Evolutionary conservation across 495 filamentous ascomycete genomes (phyloP).

Genomic region (Chlorociboria aeruginascens): DNA sequence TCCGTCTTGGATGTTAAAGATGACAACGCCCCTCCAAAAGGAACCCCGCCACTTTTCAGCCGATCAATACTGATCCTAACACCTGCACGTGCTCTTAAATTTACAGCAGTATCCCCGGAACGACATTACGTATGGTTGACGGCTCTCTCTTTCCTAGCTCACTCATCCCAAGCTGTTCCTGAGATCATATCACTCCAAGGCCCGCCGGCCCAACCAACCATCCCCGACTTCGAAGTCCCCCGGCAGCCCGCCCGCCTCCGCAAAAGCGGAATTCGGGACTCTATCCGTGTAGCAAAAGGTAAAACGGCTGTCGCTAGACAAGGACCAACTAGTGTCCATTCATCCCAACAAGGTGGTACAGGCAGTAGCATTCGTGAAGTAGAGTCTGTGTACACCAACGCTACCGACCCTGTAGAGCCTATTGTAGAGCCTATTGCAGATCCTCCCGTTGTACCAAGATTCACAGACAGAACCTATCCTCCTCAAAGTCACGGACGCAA

Average conservation of each 20-base stretch:
- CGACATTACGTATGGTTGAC: slow-evolving; percentile 94
- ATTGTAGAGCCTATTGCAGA: slow-evolving; percentile 41
- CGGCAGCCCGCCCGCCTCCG: slow-evolving; percentile 25
- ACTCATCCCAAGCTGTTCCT: slow-evolving; percentile 63
- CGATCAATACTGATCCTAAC: slow-evolving; percentile 93
- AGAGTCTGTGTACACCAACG: slow-evolving; percentile 21
- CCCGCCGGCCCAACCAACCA: slow-evolving; percentile 35
- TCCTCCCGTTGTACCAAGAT: slow-evolving; percentile 70
- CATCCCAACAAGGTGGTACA: slow-evolving; percentile 9
- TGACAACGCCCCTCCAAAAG: slow-evolving; percentile 75
- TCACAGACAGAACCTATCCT: slow-evolving; percentile 38
- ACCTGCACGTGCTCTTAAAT: slow-evolving; percentile 87
- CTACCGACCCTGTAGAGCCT: slow-evolving; percentile 13
- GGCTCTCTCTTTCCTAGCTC: slow-evolving; percentile 84
- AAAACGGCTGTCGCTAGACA: slow-evolving; percentile 11
- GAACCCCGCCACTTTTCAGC: slow-evolving; percentile 54
- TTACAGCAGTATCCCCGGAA: slow-evolving; percentile 72
- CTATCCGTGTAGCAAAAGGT: slow-evolving; percentile 78
- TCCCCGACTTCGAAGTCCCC: slow-evolving; percentile 36
- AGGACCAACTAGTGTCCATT: slow-evolving; percentile 17
- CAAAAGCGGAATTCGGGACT: slow-evolving; percentile 69
- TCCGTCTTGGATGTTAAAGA: slow-evolving; percentile 96
- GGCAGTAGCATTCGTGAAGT: slow-evolving; percentile 15
- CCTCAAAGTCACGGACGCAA: slow-evolving; percentile 54
- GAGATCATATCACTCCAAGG: slow-evolving; percentile 50